These are phyloP conservation scores for Tuber indicum DNA, from an alignment of 495 filamentous ascomycete genomes.

Conservation along the genomic window DNA sequence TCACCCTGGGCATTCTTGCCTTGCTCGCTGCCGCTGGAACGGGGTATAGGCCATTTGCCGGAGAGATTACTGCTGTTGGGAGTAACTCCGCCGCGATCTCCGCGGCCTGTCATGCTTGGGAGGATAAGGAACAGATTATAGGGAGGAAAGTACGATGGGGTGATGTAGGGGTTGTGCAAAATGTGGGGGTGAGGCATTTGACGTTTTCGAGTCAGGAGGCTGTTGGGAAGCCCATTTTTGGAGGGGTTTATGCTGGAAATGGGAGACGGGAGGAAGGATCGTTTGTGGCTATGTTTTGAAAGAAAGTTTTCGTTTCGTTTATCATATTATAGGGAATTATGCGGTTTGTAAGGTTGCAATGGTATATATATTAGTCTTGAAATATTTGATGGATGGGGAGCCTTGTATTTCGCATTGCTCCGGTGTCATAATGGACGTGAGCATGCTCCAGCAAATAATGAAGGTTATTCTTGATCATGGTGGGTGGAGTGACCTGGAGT, in stretches of 20 bases:
- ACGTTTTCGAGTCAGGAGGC: too few relatives aligned
- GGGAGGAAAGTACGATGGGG: too few relatives aligned
- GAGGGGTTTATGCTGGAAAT: background rate
- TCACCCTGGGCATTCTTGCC: background rate
- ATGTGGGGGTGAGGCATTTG: too few relatives aligned
- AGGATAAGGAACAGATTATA: too few relatives aligned
- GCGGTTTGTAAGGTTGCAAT: background rate
- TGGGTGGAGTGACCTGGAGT: too few relatives aligned
- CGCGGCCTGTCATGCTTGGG: too few relatives aligned
- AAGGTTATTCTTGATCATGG: too few relatives aligned
- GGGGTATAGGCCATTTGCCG: background rate
- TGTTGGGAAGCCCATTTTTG: background rate
- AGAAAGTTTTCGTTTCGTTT: background rate
- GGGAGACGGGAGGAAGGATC: background rate
- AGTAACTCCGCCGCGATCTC: background rate
- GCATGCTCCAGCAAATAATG: too few relatives aligned
- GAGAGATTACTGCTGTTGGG: slow-evolving; percentile 1
- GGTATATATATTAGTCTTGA: background rate
- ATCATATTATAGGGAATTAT: background rate
- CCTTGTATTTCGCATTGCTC: background rate
- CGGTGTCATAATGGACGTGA: background rate
- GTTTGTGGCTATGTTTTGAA: background rate
- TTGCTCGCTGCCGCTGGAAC: background rate
- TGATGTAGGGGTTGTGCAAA: too few relatives aligned
- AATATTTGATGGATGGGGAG: background rate